Evolutionary conservation across 139 green algal species (phyloP), one percentile per base, ranked within the genome.

Genomic region (Gonium pectorale): DNA sequence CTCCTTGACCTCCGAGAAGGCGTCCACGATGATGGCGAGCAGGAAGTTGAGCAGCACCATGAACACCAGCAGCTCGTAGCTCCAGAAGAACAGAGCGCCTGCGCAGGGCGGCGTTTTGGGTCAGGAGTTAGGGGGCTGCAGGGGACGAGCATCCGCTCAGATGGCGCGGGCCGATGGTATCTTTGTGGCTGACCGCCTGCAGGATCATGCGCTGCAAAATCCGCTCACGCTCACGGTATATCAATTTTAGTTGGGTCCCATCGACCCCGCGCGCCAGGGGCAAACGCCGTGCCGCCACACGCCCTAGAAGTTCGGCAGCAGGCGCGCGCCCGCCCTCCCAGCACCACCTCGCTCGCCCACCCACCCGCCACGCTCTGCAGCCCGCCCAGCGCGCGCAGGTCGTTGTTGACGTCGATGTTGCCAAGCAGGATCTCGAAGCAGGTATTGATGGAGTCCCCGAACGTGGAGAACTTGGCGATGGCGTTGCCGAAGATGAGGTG

Each of bases 41-140:
- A 98, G 89, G 91, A 98, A 97, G 88, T 98, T 98, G 86, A 98
- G 92, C 88, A 97, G 89, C 69, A 98, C 95, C 88, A 98, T 93
- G 91, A 96, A 96, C 22, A 98, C 94, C 68, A 98, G 85, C 46
- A 97, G 86, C 89, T 95, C 90, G 71, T 94, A 98, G 22, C 90
- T 91, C 94, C 94, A 98, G 91, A 97, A 98, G 87, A 96, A 97
- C 46, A 97, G 82, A 6, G 89, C 86, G 31, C 90, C 93, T 33
- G 90, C 84, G 91, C 82, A 37, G 71, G 59, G 59, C n/a, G n/a
- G n/a, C 17, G 49, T 26, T 19, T 26, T 15, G 49, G 49, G 49
- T 56, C 17, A 26, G 17, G 19, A 19, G 49, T 19, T 26, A 15
- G 49, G 49, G 49, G 49, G 17, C 17, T 19, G 49, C 19, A 56